A percentile compares a stretch with the other conserved stretches of the same genome.
phyloP scores from a whole-genome alignment of 805 yeast species.

The Ogataea siamensis region DNA sequence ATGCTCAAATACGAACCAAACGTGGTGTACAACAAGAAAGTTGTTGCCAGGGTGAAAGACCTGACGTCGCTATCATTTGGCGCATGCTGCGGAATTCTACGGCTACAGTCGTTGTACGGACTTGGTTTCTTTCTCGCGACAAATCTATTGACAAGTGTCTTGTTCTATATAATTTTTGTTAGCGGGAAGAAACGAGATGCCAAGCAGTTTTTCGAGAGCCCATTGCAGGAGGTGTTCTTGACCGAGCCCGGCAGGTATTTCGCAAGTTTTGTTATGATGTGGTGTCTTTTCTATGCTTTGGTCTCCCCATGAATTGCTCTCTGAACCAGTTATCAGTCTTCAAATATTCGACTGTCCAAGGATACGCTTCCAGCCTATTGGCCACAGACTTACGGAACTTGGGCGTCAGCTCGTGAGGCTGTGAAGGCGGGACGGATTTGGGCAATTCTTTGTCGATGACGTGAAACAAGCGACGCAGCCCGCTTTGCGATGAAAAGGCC shows the following conservation, averaged over 20 bases:
- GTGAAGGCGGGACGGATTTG: slow-evolving; percentile 14
- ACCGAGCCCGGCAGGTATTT: slow-evolving; percentile 46
- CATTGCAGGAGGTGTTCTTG: slow-evolving; percentile 41
- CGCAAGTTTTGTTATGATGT: slow-evolving; percentile 53
- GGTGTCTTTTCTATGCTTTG: slow-evolving; percentile 55
- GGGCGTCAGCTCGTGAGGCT: slow-evolving; percentile 6
- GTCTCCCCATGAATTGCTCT: slow-evolving; percentile 27
- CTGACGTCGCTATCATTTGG: slow-evolving; percentile 51
- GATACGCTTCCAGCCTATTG: slow-evolving; percentile 2
- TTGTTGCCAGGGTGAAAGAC: slow-evolving; percentile 34
- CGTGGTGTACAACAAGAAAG: slow-evolving; percentile 19
- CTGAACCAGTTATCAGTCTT: slow-evolving; percentile 5
- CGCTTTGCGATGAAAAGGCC: slow-evolving; percentile 48
- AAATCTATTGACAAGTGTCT: slow-evolving; percentile 33
- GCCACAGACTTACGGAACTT: slow-evolving; percentile 7
- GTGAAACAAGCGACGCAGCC: slow-evolving; percentile 42
- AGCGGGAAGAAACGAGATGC: slow-evolving; percentile 29
- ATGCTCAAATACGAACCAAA: slow-evolving; percentile 18
- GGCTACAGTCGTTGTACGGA: slow-evolving; percentile 49
- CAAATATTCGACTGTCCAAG: slow-evolving; percentile 6
- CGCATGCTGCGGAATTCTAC: slow-evolving; percentile 52
- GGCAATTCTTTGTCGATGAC: slow-evolving; percentile 21
- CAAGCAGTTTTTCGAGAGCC: slow-evolving; percentile 38
- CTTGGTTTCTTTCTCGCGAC: slow-evolving; percentile 41
- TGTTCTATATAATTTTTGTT: slow-evolving; percentile 36